phyloP scores from a whole-genome alignment of 106 monocot genomes.

The Allium sativum region DNA sequence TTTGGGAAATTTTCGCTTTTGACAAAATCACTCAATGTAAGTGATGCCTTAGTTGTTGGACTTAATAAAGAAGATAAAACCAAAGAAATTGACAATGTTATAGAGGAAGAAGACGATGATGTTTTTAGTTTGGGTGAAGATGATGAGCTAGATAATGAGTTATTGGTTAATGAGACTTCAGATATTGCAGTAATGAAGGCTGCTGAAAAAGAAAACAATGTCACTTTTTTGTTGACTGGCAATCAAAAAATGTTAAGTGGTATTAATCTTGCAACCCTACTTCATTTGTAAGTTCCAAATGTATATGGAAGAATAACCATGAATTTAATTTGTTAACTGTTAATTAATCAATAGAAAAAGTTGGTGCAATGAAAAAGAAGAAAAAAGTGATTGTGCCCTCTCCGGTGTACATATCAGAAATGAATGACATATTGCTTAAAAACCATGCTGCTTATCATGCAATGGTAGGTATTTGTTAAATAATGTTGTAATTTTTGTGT shows the following conservation, averaged over 20 bases:
- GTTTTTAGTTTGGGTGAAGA: conserved; percentile 17
- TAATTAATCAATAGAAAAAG: not conserved
- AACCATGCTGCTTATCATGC: conserved; percentile 13
- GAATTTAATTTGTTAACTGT: not conserved
- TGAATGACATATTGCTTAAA: conserved; percentile 8
- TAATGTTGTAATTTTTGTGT: not conserved
- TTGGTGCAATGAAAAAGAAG: not conserved
- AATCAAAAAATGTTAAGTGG: no score
- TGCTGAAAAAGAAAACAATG: no score
- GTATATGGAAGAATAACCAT: not conserved
- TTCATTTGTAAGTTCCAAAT: no score
- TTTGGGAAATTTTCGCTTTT: conserved; percentile 10
- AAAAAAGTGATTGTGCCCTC: conserved; percentile 2
- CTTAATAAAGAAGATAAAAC: not conserved
- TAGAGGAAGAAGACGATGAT: conserved; percentile 1
- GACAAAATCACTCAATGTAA: conserved; percentile 6
- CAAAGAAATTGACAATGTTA: not conserved
- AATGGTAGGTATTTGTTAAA: conserved; percentile 2
- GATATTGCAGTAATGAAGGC: not conserved
- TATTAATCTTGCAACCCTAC: no score
- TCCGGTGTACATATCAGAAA: conserved; percentile 9
- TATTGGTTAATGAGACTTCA: not conserved
- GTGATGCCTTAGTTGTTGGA: not conserved
- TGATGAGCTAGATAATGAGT: conserved; percentile 21
- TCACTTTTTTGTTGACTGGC: no score